Conservation (phyloP, 2,329 filamentous ascomycete genomes). For the Plectosphaerella sp. region DNA sequence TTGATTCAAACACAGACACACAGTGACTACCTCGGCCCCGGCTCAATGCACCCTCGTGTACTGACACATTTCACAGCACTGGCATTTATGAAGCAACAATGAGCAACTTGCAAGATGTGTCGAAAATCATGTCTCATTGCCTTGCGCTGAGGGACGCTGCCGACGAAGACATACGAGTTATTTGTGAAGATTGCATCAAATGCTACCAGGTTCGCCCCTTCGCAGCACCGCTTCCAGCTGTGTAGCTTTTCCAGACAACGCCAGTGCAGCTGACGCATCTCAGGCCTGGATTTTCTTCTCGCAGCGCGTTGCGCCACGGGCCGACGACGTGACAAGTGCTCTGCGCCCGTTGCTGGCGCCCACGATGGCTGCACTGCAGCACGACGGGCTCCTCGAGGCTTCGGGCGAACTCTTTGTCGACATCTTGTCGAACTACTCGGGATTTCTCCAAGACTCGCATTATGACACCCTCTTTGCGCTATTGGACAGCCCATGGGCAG, state of each 20-base stretch:
- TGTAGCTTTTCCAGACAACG: background rate
- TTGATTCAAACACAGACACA: constrained; percentile 57
- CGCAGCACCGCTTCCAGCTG: background rate
- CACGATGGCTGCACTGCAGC: constrained; percentile 56
- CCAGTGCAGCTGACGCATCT: background rate
- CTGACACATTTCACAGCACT: constrained; percentile 20
- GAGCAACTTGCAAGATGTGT: constrained; percentile 34
- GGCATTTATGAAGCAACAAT: constrained; percentile 33
- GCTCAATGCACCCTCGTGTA: background rate
- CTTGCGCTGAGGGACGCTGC: constrained; percentile 23
- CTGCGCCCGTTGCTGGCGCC: constrained; percentile 57
- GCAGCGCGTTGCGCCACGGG: constrained; percentile 56
- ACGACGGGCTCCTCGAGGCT: constrained; percentile 53
- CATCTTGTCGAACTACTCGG: constrained; percentile 58
- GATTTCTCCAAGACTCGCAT: constrained; percentile 56
- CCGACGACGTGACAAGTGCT: constrained; percentile 51
- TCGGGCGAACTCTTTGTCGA: constrained; percentile 63
- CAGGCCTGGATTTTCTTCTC: constrained; percentile 73
- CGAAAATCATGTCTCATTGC: constrained; percentile 32
- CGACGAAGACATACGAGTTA: constrained; percentile 14
- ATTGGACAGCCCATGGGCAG: constrained; percentile 57
- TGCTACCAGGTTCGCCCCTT: constrained; percentile 52
- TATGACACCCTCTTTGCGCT: constrained; percentile 53
- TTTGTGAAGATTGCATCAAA: constrained; percentile 51
- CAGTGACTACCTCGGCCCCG: constrained; percentile 34